phyloP scores from a whole-genome alignment of 2,329 filamentous ascomycete species.

The Xylariaceae sp. region DNA sequence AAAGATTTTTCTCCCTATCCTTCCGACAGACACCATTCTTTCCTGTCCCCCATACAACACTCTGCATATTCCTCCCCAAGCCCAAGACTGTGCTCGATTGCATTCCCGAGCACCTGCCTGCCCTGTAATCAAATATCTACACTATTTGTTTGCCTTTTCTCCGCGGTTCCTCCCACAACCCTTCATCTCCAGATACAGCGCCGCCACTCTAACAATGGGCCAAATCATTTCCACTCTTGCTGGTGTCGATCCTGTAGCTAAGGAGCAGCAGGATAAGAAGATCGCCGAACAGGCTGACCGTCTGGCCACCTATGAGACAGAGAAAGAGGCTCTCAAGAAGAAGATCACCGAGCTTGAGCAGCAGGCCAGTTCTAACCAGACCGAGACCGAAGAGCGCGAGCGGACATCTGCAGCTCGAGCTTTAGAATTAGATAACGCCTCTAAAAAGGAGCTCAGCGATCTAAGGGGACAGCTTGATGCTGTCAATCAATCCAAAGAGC shows the following conservation, averaged over 20 bases:
- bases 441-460: conserved; percentile 18
- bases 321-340: conserved; percentile 36
- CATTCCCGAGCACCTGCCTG: no score
- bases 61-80: background rate
- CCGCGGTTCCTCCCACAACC: no score
- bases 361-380: conserved; percentile 33
- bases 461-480: conserved; percentile 23
- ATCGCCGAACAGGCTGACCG: conserved; percentile 37
- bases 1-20: conserved; percentile 12
- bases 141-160: no score
- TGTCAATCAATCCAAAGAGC: conserved; percentile 21
- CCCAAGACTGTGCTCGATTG: background rate
- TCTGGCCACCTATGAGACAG: conserved; percentile 33
- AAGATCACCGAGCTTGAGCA: conserved; percentile 34
- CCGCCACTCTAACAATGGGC: conserved; percentile 30
- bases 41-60: background rate
- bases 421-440: conserved; percentile 24
- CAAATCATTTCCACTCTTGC: conserved; percentile 39
- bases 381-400: conserved; percentile 31
- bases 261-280: conserved; percentile 33
- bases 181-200: background rate
- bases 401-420: conserved; percentile 27
- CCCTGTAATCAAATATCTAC: no score
- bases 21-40: conserved; percentile 1
- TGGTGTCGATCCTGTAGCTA: conserved; percentile 33